These are phyloP conservation scores for Paramecium tetraurelia DNA, from an alignment of 73 alveolate species.

Conservation along the genomic window DNA sequence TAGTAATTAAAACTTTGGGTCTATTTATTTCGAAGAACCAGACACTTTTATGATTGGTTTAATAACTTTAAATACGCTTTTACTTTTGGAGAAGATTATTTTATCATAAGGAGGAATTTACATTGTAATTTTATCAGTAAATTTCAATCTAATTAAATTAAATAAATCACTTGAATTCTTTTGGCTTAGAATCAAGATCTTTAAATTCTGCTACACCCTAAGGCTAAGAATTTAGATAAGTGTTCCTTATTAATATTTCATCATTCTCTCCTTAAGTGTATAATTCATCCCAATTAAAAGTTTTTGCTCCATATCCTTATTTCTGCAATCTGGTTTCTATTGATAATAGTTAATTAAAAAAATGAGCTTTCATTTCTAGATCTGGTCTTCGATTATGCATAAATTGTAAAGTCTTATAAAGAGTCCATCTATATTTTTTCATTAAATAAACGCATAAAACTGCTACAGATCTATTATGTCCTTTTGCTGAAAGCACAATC, in stretches of 20 bases:
- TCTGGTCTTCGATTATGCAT: conserved; percentile 74
- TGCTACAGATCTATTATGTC: conserved; percentile 64
- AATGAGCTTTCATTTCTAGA: conserved; percentile 73
- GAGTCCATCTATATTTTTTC: conserved; percentile 75
- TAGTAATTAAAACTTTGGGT: background rate
- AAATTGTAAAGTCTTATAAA: conserved; percentile 72
- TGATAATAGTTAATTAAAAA: conserved; percentile 69
- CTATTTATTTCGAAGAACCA: background rate
- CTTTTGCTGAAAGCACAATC: conserved; percentile 73
- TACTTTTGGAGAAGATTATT: background rate
- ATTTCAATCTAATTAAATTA: background rate
- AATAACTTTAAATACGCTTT: background rate
- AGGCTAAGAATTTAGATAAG: background rate
- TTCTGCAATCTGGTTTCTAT: conserved; percentile 62
- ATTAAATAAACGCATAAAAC: conserved; percentile 63
- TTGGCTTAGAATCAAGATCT: background rate
- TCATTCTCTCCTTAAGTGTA: background rate
- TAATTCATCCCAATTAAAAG: conserved; percentile 75
- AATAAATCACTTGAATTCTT: background rate
- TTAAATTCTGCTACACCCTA: conserved; percentile 30
- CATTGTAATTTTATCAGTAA: conserved; percentile 9
- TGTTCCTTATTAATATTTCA: background rate
- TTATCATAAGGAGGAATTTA: conserved; percentile 23
- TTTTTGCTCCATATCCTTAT: conserved; percentile 71
- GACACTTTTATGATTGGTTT: background rate